Conservation (phyloP, 441 rosid species). For the Pelargonium myrrhifolium region DNA sequence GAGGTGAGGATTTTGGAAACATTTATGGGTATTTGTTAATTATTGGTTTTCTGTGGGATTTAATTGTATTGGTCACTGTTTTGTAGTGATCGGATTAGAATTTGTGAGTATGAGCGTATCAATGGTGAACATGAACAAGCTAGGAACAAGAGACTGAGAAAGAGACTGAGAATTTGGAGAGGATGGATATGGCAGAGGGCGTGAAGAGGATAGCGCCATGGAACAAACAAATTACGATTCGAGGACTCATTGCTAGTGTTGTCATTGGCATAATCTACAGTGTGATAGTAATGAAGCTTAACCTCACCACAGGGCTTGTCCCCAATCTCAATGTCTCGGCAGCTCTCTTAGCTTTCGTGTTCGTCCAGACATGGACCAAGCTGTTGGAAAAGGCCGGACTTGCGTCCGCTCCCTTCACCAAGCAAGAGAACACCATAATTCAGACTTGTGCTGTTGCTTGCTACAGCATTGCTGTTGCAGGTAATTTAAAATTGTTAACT, state of each 20-base stretch:
- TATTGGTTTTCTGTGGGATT: background rate
- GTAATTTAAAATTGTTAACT: conserved; percentile 20
- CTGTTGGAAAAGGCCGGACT: conserved; percentile 62
- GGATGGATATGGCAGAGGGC: conserved; percentile 24
- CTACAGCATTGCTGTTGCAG: conserved; percentile 80
- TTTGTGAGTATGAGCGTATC: background rate
- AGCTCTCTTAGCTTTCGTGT: conserved; percentile 67
- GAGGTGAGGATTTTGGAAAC: too few species aligned
- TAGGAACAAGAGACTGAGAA: background rate
- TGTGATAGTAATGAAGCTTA: conserved; percentile 73
- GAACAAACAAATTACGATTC: conserved; percentile 66
- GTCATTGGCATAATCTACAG: conserved; percentile 68
- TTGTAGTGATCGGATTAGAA: background rate
- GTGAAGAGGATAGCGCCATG: conserved; percentile 54
- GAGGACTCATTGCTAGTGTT: conserved; percentile 60
- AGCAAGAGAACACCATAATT: conserved; percentile 79
- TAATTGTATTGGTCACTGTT: background rate
- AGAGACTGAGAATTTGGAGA: background rate
- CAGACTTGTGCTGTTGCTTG: conserved; percentile 93
- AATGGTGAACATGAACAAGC: background rate
- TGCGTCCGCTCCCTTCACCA: conserved; percentile 58
- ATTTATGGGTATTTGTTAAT: too few species aligned
- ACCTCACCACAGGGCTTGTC: conserved; percentile 79
- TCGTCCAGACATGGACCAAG: conserved; percentile 68
- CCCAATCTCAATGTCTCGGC: conserved; percentile 96